Evolutionary conservation across 331 rosid genomes (phyloP).

Genomic region (Saraca asoca): DNA sequence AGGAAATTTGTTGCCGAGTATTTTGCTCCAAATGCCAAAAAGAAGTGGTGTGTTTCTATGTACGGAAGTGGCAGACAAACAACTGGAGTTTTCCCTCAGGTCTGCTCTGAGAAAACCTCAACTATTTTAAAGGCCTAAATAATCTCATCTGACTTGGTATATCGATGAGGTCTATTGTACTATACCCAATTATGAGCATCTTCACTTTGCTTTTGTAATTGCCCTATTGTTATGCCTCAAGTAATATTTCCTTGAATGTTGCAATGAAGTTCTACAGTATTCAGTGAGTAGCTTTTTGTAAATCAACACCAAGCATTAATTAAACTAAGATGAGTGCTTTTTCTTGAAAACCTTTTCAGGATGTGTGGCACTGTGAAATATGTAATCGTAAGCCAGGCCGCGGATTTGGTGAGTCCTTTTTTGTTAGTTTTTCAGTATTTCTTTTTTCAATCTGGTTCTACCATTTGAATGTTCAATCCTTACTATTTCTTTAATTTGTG

Average conservation of each 20-base stretch:
- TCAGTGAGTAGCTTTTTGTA: conserved; percentile 9
- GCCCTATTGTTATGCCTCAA: conserved; percentile 19
- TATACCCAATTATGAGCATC: conserved; percentile 22
- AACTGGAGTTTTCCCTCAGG: conserved; percentile 96
- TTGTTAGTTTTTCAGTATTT: conserved; percentile 9
- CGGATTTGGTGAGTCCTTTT: conserved; percentile 73
- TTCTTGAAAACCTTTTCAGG: conserved; percentile 49
- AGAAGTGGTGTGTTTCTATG: conserved; percentile 98
- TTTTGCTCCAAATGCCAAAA: conserved; percentile 89
- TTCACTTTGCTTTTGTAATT: conserved; percentile 22
- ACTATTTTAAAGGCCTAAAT: conserved; percentile 34
- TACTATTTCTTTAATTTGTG: neutral
- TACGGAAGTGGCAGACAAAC: conserved; percentile 93
- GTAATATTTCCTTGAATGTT: conserved; percentile 30
- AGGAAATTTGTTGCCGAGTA: conserved; percentile 91
- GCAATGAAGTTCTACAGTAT: conserved; percentile 9
- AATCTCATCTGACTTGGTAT: conserved; percentile 36
- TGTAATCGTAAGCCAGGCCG: conserved; percentile 96
- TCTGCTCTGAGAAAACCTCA: conserved; percentile 44
- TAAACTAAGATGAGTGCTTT: conserved; percentile 23
- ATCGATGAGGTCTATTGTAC: conserved; percentile 15
- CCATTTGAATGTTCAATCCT: conserved; percentile 6
- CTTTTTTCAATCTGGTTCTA: conserved; percentile 22
- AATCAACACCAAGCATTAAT: conserved; percentile 29
- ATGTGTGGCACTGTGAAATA: conserved; percentile 92